Base-by-base conservation (phyloP, 805 yeast species). In the Suhomyces kilbournensis region DNA sequence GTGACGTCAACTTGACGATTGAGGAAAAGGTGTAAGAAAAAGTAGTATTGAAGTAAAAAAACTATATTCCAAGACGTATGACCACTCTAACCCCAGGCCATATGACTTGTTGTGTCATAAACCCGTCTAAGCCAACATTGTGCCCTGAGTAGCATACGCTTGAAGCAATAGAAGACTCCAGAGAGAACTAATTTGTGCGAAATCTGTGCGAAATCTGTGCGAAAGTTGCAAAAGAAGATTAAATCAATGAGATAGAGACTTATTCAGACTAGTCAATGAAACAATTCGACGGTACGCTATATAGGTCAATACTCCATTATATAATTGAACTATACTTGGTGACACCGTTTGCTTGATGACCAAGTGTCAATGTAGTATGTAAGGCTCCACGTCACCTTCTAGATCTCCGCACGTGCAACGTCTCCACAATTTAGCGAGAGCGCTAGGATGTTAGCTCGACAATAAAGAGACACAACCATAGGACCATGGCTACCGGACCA, bases 401-500 rank as follows among this genome's bases (percentile, higher is more conserved):
- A 32, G 35, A 32, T 32, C n/a, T n/a, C 9, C 4, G 42, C 42
- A 38, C 42, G 42, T 38, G 42, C 42, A 17, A n/a, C 15, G 17
- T 32, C n/a, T n/a, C 15, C 35, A n/a, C 17, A n/a, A 32, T 32
- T n/a, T 14, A n/a, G 35, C 7, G 35, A 32, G 35, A 32, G 25
- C 6, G 25, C 25, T 22, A 22, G 25, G 25, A 22, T 22, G 34
- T 30, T 30, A n/a, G 17, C n/a, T 32, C 35, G 7, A 32, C 9
- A 38, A 17, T 3, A 10, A 9, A 19, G 3, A n/a, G 20, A 4
- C 23, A 42, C 45, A 17, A 42, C 45, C 6, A 40, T 17, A 17
- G 17, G 35, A 38, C 19, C 39, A 54, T 56, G 57, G 49, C 55
- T 19, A 56, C 52, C 34, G 51, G 55, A 32, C 71, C 70, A 7